Evolutionary conservation across 192 early-diverging fungal genomes (phyloP).

Genomic region (Chytriomyces confervae): DNA sequence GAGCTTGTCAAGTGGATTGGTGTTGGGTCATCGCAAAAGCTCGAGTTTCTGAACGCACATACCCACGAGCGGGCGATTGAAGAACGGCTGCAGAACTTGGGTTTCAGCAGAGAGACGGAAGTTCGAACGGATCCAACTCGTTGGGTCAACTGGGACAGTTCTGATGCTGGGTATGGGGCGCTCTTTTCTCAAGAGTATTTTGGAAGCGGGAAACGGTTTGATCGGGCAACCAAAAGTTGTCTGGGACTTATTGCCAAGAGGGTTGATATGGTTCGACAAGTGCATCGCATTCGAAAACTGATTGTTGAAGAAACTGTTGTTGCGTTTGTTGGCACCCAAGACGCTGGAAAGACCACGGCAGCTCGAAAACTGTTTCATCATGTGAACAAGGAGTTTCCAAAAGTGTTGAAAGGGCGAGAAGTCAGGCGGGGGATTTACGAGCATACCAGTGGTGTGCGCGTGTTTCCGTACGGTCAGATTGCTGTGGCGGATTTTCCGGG

Average conservation of each 20-base stretch:
- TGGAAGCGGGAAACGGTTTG: slow-evolving; percentile 36
- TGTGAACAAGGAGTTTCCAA: slow-evolving; percentile 41
- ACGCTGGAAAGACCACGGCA: slow-evolving; percentile 40
- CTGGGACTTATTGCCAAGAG: slow-evolving; percentile 31
- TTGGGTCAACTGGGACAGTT: slow-evolving; percentile 26
- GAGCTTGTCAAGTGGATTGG: slow-evolving; percentile 44
- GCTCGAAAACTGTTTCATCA: slow-evolving; percentile 38
- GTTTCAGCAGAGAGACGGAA: slow-evolving; percentile 21
- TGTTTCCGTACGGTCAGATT: slow-evolving; percentile 37
- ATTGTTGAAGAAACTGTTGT: slow-evolving; percentile 44
- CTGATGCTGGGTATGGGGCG: slow-evolving; percentile 11
- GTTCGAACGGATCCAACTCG: slow-evolving; percentile 23
- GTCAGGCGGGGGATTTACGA: slow-evolving; percentile 37
- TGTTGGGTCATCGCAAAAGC: slow-evolving; percentile 17
- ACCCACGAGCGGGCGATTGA: slow-evolving; percentile 40
- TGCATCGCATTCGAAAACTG: slow-evolving; percentile 34
- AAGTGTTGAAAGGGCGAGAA: slow-evolving; percentile 24
- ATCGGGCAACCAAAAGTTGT: slow-evolving; percentile 31
- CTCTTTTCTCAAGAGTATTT: slow-evolving; percentile 34
- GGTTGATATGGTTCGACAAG: slow-evolving; percentile 41
- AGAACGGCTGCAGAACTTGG: slow-evolving; percentile 22
- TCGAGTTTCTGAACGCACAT: slow-evolving; percentile 42
- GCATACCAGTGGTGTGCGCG: slow-evolving; percentile 40
- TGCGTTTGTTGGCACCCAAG: slow-evolving; percentile 41
- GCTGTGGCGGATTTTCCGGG: slow-evolving; percentile 43